phyloP scores from a whole-genome alignment of 148 eudicot genomes.

The Spergularia bocconei region DNA sequence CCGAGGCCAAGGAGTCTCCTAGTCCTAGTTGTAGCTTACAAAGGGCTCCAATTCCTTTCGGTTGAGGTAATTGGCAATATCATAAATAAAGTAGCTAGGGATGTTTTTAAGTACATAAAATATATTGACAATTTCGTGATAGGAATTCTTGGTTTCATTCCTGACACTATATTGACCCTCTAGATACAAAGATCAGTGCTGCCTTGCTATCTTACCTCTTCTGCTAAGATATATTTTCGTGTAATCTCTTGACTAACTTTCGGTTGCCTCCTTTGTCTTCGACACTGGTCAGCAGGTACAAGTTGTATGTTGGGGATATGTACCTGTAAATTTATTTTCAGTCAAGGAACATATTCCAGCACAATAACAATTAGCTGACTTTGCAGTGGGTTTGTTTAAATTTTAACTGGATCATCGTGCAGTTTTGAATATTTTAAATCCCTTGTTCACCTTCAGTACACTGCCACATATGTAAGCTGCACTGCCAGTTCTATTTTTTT shows the following conservation, averaged over 20 bases:
- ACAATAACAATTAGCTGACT: background rate
- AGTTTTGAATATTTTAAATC: background rate
- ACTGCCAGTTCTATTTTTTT: background rate
- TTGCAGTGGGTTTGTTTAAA: background rate
- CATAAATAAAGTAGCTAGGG: background rate
- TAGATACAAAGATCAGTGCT: conserved; percentile 16
- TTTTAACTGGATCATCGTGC: background rate
- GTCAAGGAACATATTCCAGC: background rate
- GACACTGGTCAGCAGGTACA: background rate
- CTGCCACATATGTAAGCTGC: background rate
- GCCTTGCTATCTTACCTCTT: conserved; percentile 19
- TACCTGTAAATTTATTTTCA: conserved; percentile 10
- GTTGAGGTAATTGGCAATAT: background rate
- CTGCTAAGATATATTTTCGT: conserved; percentile 1
- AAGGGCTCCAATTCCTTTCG: background rate
- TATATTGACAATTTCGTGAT: background rate
- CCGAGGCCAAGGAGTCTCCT: background rate
- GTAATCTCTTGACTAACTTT: background rate
- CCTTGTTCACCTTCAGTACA: background rate
- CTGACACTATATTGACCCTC: conserved; percentile 2
- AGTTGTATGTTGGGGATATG: background rate
- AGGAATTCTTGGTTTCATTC: background rate
- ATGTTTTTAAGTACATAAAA: background rate
- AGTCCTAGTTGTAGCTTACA: too few relatives aligned
- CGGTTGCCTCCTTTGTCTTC: background rate